Evolutionary conservation across 345 rosid species (phyloP), one percentile per base, ranked within the genome.

Genomic region (Chamaenerion angustifolium): DNA sequence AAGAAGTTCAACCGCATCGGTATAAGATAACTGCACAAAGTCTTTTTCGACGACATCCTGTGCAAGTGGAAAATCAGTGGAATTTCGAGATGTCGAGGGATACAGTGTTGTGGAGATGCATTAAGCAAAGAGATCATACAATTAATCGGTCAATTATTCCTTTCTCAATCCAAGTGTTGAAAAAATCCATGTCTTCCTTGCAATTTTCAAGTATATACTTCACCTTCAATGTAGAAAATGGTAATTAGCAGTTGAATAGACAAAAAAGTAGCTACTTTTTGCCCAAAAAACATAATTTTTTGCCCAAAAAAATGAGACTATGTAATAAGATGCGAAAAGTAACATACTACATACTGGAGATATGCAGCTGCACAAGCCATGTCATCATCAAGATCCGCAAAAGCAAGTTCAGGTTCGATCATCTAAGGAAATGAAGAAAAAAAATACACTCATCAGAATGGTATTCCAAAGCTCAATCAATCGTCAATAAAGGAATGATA

Each of bases 311-410:
- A 31, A 31, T 5, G 37, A 31, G 8, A 31, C 37, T 31, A 31
- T 37, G 45, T 55, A 35, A 61, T 62, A 43, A 70, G 69, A 73
- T 71, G 66, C 64, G 76, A 65, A 64, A 68, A 65, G 82, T n/a
- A 80, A 87, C 98, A 69, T 92, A 92, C 98, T 75, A 82, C 96
- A 55, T 92, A 87, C 95, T 92, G 98, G 93, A 92, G 98, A 84
- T 87, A 92, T 72, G 98, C 96, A 45, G 96, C 67, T 60, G 98
- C 96, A 67, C 98, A 92, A 35, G 96, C 93, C 98, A 87, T 87
- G 81, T 87, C 96, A 67, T 87, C 98, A 59, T 82, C 62, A 61
- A 92, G 80, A 72, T 92, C 88, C 52, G 98, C 96, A 77, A 84
- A 87, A 67, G 98, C 98, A 54, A 92, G 90, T 65, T 92, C 98